Conservation (phyloP, 805 yeast genomes). For the Saccharomycopsis selenospora region DNA sequence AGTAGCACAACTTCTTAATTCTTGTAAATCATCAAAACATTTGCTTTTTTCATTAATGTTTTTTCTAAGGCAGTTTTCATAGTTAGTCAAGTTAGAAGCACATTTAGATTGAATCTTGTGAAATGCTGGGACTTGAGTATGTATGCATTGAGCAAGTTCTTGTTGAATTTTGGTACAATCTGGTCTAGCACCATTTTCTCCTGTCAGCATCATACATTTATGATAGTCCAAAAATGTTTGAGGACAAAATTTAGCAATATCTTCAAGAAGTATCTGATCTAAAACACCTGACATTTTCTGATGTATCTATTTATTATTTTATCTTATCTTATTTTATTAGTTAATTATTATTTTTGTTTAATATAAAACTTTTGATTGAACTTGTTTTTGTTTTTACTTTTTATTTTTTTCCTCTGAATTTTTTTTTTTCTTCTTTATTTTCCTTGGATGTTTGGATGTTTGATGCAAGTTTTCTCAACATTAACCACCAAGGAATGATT, state of each 20-base stretch:
- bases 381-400: neutral
- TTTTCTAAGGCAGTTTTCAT: constrained; percentile 55
- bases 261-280: constrained; percentile 72
- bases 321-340: no score
- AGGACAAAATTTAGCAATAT: constrained; percentile 71
- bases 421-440: neutral
- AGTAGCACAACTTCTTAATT: constrained; percentile 60
- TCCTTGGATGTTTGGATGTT: no score
- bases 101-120: constrained; percentile 61
- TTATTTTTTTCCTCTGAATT: neutral
- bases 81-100: constrained; percentile 46
- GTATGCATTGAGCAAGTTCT: constrained; percentile 56
- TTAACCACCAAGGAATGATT: no score
- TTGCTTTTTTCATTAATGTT: constrained; percentile 34
- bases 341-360: neutral
- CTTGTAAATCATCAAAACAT: constrained; percentile 47
- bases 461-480: no score
- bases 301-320: neutral
- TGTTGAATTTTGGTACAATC: constrained; percentile 52
- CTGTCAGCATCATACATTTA: constrained; percentile 61
- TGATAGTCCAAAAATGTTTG: constrained; percentile 65
- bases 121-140: constrained; percentile 59
- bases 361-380: neutral
- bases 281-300: constrained; percentile 39
- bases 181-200: constrained; percentile 39